Conservation (phyloP, 208 protist genomes). For the Trypanosoma melophagium region DNA sequence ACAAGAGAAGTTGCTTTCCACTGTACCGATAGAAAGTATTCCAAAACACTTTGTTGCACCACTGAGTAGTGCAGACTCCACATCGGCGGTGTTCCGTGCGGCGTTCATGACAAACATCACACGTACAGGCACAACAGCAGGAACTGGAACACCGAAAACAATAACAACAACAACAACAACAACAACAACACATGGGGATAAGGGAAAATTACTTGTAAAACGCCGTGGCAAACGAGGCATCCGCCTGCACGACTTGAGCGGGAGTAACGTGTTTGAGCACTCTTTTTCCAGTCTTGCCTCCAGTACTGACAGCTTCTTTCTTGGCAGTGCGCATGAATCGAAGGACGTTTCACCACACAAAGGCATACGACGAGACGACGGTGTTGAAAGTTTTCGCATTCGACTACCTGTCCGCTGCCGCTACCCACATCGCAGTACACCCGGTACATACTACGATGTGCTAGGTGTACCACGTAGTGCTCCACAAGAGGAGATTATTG, state of each 20-base stretch:
- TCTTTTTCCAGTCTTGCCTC: constrained; percentile 23
- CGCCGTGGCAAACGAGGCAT: not conserved
- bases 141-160: too few species aligned
- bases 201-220: not conserved
- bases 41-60: constrained; percentile 58
- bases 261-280: constrained; percentile 15
- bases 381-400: constrained; percentile 30
- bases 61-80: not conserved
- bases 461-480: constrained; percentile 53
- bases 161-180: too few species aligned
- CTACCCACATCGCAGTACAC: constrained; percentile 66
- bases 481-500: constrained; percentile 47
- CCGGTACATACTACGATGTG: constrained; percentile 86
- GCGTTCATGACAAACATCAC: not conserved
- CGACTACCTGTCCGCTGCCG: constrained; percentile 72
- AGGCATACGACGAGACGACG: not conserved
- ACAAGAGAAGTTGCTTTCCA: constrained; percentile 57
- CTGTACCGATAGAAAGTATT: constrained; percentile 53
- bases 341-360: constrained; percentile 13
- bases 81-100: not conserved
- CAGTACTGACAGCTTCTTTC: constrained; percentile 15
- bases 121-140: too few species aligned
- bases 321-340: not conserved
- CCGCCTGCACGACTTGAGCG: constrained; percentile 3
- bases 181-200: not conserved